These are phyloP conservation scores for Lodderomyces theae DNA, from an alignment of 1,139 yeast species.

Conservation along the genomic window DNA sequence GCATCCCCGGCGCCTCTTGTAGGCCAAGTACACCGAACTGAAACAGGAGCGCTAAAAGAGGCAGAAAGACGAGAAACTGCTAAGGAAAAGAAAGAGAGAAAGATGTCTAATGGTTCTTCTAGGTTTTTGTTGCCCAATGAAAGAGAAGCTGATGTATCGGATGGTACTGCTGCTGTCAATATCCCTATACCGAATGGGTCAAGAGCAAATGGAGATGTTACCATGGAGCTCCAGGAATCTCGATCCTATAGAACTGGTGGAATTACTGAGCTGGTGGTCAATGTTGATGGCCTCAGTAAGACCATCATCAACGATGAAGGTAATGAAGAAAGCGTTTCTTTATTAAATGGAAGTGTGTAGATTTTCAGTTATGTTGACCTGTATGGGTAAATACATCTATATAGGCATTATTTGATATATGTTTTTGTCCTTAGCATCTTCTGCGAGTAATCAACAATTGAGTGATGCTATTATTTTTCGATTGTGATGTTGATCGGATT, in stretches of 20 bases:
- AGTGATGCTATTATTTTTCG: no score
- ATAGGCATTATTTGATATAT: no score
- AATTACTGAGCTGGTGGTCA: conserved; percentile 79
- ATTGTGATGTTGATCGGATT: no score
- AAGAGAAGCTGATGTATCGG: conserved; percentile 32
- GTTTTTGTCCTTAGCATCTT: no score
- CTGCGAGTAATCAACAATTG: no score
- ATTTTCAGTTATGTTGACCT: no score
- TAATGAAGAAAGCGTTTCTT: conserved; percentile 57
- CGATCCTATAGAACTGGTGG: conserved; percentile 60
- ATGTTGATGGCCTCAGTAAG: conserved; percentile 81
- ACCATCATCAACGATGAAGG: no score
- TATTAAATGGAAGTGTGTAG: no score
- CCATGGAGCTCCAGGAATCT: conserved; percentile 31
- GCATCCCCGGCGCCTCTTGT: conserved; percentile 15
- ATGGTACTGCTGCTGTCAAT: no score
- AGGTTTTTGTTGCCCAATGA: conserved; percentile 26
- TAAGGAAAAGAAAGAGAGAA: no score
- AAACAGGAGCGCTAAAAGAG: conserved; percentile 48
- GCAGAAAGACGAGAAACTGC: conserved; percentile 21
- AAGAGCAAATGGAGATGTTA: not conserved
- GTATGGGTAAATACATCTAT: no score
- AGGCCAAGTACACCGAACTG: conserved; percentile 48
- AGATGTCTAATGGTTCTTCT: no score
- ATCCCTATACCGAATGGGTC: conserved; percentile 6